Percentiles rank a stretch among this genome's conserved stretches.
Conservation (phyloP, 1,139 yeast species). For the Yarrowia galli region DNA sequence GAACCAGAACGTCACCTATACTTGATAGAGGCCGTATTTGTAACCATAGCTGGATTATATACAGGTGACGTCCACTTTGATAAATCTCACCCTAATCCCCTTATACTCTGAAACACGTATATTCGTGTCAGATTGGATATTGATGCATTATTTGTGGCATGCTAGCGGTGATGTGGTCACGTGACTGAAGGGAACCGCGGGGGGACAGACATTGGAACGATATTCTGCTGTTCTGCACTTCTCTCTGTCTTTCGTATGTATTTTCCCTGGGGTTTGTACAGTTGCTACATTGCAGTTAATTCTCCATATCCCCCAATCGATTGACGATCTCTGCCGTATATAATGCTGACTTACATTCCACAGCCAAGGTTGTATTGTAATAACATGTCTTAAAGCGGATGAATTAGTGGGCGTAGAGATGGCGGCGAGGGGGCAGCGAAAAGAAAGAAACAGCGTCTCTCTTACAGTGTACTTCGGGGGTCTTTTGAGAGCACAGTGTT, state of each 20-base stretch:
- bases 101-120: slow-evolving; percentile 29
- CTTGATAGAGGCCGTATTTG: no score
- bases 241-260: no score
- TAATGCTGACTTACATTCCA: slow-evolving; percentile 5
- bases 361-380: slow-evolving; percentile 2
- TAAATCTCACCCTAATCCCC: slow-evolving; percentile 17
- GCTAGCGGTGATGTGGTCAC: not conserved
- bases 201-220: no score
- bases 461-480: no score
- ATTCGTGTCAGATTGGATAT: slow-evolving; percentile 3
- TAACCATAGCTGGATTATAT: no score
- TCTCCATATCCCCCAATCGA: not conserved
- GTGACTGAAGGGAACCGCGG: not conserved
- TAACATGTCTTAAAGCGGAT: slow-evolving; percentile 1
- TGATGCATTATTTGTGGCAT: not conserved
- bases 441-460: no score
- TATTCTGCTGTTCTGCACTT: no score
- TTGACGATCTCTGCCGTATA: slow-evolving; percentile 1
- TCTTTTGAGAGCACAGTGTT: no score
- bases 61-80: not conserved
- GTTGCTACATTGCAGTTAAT: not conserved
- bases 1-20: no score
- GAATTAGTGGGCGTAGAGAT: no score
- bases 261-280: no score
- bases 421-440: no score